Conservation (phyloP, 768 basidiomycete genomes). For the Lyophyllum semitale region DNA sequence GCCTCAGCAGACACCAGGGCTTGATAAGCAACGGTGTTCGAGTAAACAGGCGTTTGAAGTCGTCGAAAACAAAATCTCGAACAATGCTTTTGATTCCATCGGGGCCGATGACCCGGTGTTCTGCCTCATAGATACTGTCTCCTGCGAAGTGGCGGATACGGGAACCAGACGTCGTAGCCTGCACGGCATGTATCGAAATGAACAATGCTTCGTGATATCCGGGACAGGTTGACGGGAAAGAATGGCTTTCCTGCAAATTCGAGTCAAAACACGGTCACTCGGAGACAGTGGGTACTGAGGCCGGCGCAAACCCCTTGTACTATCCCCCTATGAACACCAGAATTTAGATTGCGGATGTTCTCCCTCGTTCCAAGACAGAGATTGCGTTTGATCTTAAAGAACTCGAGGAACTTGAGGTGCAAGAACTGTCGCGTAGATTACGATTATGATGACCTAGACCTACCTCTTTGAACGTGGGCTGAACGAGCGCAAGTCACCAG, state of each 20-base stretch:
- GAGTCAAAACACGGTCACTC: conserved; percentile 40
- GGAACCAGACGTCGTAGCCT: conserved; percentile 21
- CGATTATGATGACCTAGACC: conserved; percentile 42
- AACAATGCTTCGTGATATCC: conserved; percentile 21
- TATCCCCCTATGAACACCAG: background rate
- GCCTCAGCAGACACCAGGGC: conserved; percentile 42
- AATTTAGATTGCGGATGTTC: conserved; percentile 44
- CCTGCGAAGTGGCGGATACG: conserved; percentile 49
- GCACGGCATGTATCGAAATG: conserved; percentile 56
- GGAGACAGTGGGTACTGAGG: conserved; percentile 32
- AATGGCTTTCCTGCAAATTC: conserved; percentile 38
- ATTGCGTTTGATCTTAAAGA: conserved; percentile 50
- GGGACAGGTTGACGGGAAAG: background rate
- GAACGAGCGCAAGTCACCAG: conserved; percentile 1
- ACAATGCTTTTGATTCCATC: conserved; percentile 55
- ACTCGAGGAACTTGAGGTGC: background rate
- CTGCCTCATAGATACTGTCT: conserved; percentile 44
- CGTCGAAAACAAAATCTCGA: conserved; percentile 37
- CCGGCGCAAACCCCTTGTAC: background rate
- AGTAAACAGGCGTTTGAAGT: conserved; percentile 36
- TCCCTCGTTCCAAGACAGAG: conserved; percentile 45
- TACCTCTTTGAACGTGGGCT: conserved; percentile 52
- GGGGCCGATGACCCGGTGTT: conserved; percentile 52
- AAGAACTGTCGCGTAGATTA: background rate
- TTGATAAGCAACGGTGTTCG: conserved; percentile 51